phyloP scores from a whole-genome alignment of 352 stramenopile genomes.

The Pythium insidiosum region DNA sequence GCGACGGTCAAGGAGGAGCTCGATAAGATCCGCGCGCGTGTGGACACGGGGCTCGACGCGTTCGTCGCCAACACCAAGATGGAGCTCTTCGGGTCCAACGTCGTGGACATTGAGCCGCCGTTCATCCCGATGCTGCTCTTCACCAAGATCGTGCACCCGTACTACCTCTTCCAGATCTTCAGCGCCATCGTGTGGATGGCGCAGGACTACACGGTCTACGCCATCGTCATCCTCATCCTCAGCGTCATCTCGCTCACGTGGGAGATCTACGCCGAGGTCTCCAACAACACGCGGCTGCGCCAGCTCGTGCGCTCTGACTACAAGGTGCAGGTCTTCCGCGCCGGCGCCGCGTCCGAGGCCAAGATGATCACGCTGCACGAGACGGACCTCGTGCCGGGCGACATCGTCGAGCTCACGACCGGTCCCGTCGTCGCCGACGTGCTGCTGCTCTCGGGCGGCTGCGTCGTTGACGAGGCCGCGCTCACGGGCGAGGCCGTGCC shows the following conservation, averaged over 20 bases:
- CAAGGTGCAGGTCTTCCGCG: constrained; percentile 24
- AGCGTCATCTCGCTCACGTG: constrained; percentile 31
- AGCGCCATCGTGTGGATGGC: constrained; percentile 36
- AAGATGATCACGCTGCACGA: constrained; percentile 17
- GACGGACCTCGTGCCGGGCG: constrained; percentile 33
- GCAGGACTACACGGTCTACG: constrained; percentile 34
- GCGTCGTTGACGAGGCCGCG: constrained; percentile 32
- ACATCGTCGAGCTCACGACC: constrained; percentile 28
- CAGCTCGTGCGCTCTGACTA: constrained; percentile 27
- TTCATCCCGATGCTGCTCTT: constrained; percentile 31
- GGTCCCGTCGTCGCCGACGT: constrained; percentile 28
- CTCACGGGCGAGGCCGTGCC: constrained; percentile 38
- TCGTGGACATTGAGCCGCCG: constrained; percentile 28
- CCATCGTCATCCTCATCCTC: constrained; percentile 30
- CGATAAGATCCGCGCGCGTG: constrained; percentile 11
- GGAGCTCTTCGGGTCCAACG: constrained; percentile 35
- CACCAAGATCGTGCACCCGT: constrained; percentile 46
- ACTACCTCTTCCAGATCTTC: constrained; percentile 60
- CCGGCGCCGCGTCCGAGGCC: background rate
- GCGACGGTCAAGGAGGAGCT: constrained; percentile 23
- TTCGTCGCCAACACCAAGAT: constrained; percentile 8
- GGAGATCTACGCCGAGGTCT: constrained; percentile 40
- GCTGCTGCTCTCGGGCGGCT: constrained; percentile 29
- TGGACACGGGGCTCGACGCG: constrained; percentile 19
- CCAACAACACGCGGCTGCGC: constrained; percentile 33